Evolutionary conservation across 305 asterid species (phyloP).

Genomic region (Plantago rigida): DNA sequence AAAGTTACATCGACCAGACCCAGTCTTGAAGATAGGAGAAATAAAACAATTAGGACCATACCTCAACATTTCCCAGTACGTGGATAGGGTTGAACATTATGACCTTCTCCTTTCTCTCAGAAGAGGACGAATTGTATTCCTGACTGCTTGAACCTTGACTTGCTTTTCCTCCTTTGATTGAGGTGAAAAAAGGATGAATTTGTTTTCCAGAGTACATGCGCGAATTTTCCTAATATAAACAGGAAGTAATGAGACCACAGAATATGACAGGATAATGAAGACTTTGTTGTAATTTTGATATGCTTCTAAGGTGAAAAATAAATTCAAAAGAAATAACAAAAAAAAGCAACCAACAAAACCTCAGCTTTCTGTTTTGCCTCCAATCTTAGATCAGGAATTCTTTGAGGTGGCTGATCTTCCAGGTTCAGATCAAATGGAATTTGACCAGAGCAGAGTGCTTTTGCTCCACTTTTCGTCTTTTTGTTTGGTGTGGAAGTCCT

Average conservation of each 20-base stretch:
- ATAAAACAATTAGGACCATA: slow-evolving; percentile 29
- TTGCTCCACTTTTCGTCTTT: slow-evolving; percentile 39
- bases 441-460: slow-evolving; percentile 34
- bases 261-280: slow-evolving; percentile 10
- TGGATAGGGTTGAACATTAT: slow-evolving; percentile 60
- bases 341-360: slow-evolving; percentile 35
- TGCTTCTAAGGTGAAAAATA: background rate
- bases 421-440: slow-evolving; percentile 38
- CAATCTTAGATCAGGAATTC: slow-evolving; percentile 62
- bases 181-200: slow-evolving; percentile 83
- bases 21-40: slow-evolving; percentile 12
- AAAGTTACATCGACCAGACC: slow-evolving; percentile 14
- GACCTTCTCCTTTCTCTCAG: slow-evolving; percentile 48
- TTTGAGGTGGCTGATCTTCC: slow-evolving; percentile 40
- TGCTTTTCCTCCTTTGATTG: slow-evolving; percentile 53
- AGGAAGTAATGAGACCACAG: slow-evolving; percentile 20
- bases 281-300: background rate
- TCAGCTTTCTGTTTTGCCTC: slow-evolving; percentile 79
- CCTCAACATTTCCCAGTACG: slow-evolving; percentile 66
- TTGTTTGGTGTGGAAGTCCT: slow-evolving; percentile 49
- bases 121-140: slow-evolving; percentile 33
- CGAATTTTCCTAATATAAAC: slow-evolving; percentile 58
- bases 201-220: slow-evolving; percentile 74
- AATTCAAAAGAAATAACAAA: background rate
- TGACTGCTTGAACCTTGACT: slow-evolving; percentile 45